Evolutionary conservation across 495 filamentous ascomycete genomes (phyloP), one percentile per base, ranked within the genome.

Genomic region (Ascobolus immersus): DNA sequence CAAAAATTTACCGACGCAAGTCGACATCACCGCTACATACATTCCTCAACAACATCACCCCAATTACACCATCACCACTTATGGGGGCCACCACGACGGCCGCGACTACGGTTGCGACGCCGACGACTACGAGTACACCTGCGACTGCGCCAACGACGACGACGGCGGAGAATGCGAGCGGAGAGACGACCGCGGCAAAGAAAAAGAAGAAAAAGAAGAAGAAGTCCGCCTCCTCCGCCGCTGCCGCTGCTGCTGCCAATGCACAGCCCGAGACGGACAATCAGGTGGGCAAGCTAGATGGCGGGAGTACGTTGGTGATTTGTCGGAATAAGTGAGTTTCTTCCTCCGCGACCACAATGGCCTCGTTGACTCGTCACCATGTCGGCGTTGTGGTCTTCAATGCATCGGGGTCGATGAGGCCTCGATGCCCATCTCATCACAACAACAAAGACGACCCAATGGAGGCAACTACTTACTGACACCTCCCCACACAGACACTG

Each of bases 311-410:
- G 10, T 54, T 76, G 21, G 65, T 72, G 22, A 76, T 76, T 38
- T 73, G 69, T 54, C 64, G 71, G 42, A 76, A 76, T 51, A 76
- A 76, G 68, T 74, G n/a, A n/a, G n/a, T n/a, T n/a, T n/a, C n/a
- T n/a, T n/a, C 18, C 28, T 2, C 23, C 19, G 32, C 12, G 12
- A 23, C 20, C 17, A 21, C 15, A 14, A 17, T 21, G 15, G 19
- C 14, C 13, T 4, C n/a, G 2, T 4, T 4, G 18, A 5, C 12
- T 12, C 14, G 48, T 54, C n/a, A n/a, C n/a, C n/a, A 43, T 22
- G 42, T 52, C 27, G 39, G 36, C 28, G 37, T 4, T 26, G 17
- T 33, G 34, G 19, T 22, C 22, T 29, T 4, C 18, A 40, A 15
- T 34, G 32, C 22, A 20, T 32, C 13, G 17, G 5, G 14, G 22